Evolutionary conservation across 1,139 yeast species (phyloP).

Genomic region (Geotrichum fermentans): DNA sequence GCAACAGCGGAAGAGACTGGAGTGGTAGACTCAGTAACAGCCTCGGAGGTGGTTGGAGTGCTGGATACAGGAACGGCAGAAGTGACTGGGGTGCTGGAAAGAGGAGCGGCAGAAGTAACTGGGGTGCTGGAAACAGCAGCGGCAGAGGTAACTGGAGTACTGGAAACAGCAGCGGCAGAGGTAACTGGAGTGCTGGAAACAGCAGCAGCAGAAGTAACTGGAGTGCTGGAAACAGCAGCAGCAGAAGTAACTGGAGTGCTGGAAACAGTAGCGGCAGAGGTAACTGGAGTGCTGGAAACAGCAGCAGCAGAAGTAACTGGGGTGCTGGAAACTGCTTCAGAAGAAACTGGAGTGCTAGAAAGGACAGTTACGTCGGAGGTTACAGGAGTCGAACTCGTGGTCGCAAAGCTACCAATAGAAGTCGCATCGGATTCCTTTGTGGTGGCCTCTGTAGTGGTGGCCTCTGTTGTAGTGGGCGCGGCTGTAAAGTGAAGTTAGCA

Average conservation of each 20-base stretch:
- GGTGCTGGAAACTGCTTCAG: neutral
- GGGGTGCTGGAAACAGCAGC: slow-evolving; percentile 4
- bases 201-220: neutral
- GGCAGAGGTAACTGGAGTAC: slow-evolving; percentile 1
- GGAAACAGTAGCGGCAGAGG: neutral
- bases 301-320: slow-evolving; percentile 8
- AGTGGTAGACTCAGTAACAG: too few species aligned
- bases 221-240: slow-evolving; percentile 7
- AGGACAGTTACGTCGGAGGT: neutral
- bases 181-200: slow-evolving; percentile 8
- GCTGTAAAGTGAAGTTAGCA: neutral
- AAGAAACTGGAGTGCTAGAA: neutral
- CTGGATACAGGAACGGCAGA: neutral
- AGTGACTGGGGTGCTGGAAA: slow-evolving; percentile 1
- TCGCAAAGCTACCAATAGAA: neutral
- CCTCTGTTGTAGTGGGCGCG: neutral
- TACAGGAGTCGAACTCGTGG: neutral
- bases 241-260: slow-evolving; percentile 10
- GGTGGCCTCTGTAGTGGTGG: neutral
- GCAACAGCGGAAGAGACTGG: too few species aligned
- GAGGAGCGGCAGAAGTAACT: neutral
- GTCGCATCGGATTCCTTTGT: neutral
- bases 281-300: slow-evolving; percentile 1
- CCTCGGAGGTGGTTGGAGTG: neutral
- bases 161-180: slow-evolving; percentile 1